Evolutionary conservation across 2,329 filamentous ascomycete species (phyloP).

Genomic region (Cytospora schulzeri): DNA sequence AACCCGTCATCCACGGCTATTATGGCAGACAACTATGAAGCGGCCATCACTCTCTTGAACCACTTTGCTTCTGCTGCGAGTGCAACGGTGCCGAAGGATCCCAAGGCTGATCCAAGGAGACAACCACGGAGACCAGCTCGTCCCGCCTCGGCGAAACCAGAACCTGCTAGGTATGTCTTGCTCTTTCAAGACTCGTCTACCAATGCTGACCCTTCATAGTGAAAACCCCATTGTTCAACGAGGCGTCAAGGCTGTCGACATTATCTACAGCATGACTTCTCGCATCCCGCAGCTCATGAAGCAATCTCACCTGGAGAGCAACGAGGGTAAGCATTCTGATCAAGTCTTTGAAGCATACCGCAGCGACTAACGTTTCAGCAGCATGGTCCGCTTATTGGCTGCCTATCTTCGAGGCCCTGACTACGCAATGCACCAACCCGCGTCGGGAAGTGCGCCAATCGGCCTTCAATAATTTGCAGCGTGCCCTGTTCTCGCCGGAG

Average conservation of each 20-base stretch:
- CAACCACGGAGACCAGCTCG: slow-evolving; percentile 36
- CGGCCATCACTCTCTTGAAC: slow-evolving; percentile 79
- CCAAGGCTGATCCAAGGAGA: slow-evolving; percentile 60
- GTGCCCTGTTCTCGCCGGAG: slow-evolving; percentile 81
- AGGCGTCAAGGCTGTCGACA: slow-evolving; percentile 77
- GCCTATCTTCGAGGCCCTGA: slow-evolving; percentile 87
- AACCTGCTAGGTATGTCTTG: slow-evolving; percentile 57
- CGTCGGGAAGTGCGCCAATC: slow-evolving; percentile 90
- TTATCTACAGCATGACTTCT: slow-evolving; percentile 79
- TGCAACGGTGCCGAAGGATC: slow-evolving; percentile 69
- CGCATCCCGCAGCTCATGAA: slow-evolving; percentile 86
- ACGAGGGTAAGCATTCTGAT: slow-evolving; percentile 62
- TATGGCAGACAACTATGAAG: slow-evolving; percentile 93
- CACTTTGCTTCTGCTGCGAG: slow-evolving; percentile 86
- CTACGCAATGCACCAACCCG: slow-evolving; percentile 88
- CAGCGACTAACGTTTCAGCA: slow-evolving; percentile 40
- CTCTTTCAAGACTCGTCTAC: slow-evolving; percentile 26
- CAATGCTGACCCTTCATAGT: slow-evolving; percentile 40
- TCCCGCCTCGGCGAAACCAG: slow-evolving; percentile 48
- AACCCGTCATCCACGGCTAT: slow-evolving; percentile 77
- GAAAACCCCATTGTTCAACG: slow-evolving; percentile 74
- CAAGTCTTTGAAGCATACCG: not conserved
- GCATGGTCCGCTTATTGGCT: slow-evolving; percentile 99
- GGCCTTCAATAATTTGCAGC: slow-evolving; percentile 82
- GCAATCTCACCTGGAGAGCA: slow-evolving; percentile 87